A percentile compares a stretch with the other conserved stretches of the same genome.
Conservation (phyloP, 2,329 filamentous ascomycete genomes). For the Aspergillus ibericus region DNA sequence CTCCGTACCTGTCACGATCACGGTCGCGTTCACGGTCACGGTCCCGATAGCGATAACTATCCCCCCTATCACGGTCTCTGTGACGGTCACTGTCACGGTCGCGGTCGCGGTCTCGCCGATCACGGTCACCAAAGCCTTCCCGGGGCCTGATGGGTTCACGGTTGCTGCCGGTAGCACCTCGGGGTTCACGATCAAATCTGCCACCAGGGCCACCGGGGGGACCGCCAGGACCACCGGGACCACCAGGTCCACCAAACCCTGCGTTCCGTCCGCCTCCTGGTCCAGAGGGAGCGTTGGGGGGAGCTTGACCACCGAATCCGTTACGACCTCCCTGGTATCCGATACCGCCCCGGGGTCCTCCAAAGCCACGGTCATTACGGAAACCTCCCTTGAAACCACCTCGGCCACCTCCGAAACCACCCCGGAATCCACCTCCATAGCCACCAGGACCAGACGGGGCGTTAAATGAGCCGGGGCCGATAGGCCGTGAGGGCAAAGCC, state of each 20-base stretch:
- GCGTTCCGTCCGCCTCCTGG: slow-evolving; percentile 57
- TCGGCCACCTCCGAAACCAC: slow-evolving; percentile 52
- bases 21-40: slow-evolving; percentile 51
- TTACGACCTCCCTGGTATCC: slow-evolving; percentile 60
- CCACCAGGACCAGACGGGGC: slow-evolving; percentile 59
- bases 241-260: slow-evolving; percentile 48
- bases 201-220: background rate
- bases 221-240: slow-evolving; percentile 45
- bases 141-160: slow-evolving; percentile 76
- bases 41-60: slow-evolving; percentile 47
- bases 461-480: slow-evolving; percentile 60
- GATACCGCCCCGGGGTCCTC: slow-evolving; percentile 51
- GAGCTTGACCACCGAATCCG: slow-evolving; percentile 49
- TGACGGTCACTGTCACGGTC: slow-evolving; percentile 57
- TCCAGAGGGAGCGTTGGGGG: slow-evolving; percentile 53
- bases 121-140: slow-evolving; percentile 56
- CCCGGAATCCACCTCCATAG: slow-evolving; percentile 56
- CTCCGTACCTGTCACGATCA: slow-evolving; percentile 48
- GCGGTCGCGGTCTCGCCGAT: slow-evolving; percentile 44
- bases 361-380: slow-evolving; percentile 54
- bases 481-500: slow-evolving; percentile 68
- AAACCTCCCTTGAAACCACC: slow-evolving; percentile 55
- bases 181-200: slow-evolving; percentile 54
- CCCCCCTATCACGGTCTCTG: slow-evolving; percentile 57
- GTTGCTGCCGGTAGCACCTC: slow-evolving; percentile 70